Percentiles rank a stretch among this genome's conserved stretches.
Evolutionary conservation across 2,329 filamentous ascomycete genomes (phyloP).

Genomic region (Chaetomiaceae sp.): DNA sequence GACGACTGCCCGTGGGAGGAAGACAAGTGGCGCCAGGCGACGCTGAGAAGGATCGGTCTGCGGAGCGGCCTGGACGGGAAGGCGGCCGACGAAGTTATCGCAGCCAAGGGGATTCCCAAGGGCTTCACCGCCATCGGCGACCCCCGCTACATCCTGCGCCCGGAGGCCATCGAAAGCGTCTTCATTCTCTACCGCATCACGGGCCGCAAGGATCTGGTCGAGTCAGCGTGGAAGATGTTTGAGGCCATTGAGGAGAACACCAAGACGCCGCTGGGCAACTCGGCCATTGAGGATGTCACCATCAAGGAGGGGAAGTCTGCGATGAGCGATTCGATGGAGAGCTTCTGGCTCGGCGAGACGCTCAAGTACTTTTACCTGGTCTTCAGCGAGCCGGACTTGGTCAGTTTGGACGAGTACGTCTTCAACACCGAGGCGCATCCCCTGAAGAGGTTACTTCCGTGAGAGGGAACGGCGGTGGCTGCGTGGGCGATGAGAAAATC

Average conservation of each 20-base stretch:
- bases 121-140: constrained; percentile 59
- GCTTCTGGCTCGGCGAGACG: constrained; percentile 30
- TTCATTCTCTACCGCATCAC: constrained; percentile 52
- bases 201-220: constrained; percentile 42
- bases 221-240: constrained; percentile 51
- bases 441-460: constrained; percentile 19
- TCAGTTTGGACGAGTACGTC: constrained; percentile 27
- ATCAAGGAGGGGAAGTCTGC: constrained; percentile 27
- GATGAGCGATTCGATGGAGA: constrained; percentile 39
- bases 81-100: constrained; percentile 7
- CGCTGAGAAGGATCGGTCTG: constrained; percentile 30
- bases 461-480: not conserved
- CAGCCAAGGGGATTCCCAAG: constrained; percentile 32
- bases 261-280: constrained; percentile 43
- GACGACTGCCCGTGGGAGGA: constrained; percentile 48
- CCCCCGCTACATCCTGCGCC: constrained; percentile 44
- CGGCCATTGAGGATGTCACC: constrained; percentile 48
- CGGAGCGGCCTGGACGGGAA: constrained; percentile 22
- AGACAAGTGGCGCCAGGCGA: constrained; percentile 29
- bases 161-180: constrained; percentile 35
- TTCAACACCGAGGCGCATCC: constrained; percentile 28
- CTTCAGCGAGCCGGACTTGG: constrained; percentile 26
- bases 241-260: constrained; percentile 42
- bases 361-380: constrained; percentile 28
- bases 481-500: no score